Evolutionary conservation across 2,329 filamentous ascomycete genomes (phyloP), one percentile per base, ranked within the genome.

Genomic region (Claviceps sp.): DNA sequence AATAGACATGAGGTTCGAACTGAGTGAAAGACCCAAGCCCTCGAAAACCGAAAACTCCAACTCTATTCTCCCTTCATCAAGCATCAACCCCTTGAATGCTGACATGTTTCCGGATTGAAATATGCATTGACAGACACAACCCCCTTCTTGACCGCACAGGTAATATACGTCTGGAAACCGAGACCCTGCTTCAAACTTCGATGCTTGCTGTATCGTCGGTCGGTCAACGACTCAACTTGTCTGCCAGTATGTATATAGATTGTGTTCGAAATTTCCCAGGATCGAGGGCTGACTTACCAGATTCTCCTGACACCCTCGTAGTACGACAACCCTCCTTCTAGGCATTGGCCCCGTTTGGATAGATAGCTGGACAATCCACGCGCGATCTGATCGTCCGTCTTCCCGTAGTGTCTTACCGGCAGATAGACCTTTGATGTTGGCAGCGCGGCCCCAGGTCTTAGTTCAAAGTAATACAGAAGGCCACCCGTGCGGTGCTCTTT

Each of bases 381-480:
- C n/a, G 44, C 44, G 9, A 46, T 36, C 44, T 46, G 44, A 34
- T 46, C 44, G 26, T 46, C 44, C 44, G 44, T 29, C n/a, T 49
- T 39, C 5, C 58, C 58, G 42, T 68, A 68, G 50, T 68, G 66
- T 1, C 65, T 57, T 0, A 66, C 66, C 1, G 66, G 66, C 20
- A 68, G 54, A 46, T 68, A 68, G 1, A 63, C 54, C 53, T 67
- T 67, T 1, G 59, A 53, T 11, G 55, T 58, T 0, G 66, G 66
- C 0, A 22, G 14, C 5, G 34, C 16, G 8, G 40, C 53, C 8
- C 52, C 49, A 7, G 54, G 47, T 17, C 47, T 52, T n/a, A 68
- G 55, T 50, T 68, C 66, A 42, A 64, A 54, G 44, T 67, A 60
- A 54, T 65, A 68, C 2, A 68, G 59, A 20, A 67, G 59, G 3